These are phyloP conservation scores for Sporothrix humicola DNA, from an alignment of 2,329 filamentous ascomycete species.

Conservation along the genomic window DNA sequence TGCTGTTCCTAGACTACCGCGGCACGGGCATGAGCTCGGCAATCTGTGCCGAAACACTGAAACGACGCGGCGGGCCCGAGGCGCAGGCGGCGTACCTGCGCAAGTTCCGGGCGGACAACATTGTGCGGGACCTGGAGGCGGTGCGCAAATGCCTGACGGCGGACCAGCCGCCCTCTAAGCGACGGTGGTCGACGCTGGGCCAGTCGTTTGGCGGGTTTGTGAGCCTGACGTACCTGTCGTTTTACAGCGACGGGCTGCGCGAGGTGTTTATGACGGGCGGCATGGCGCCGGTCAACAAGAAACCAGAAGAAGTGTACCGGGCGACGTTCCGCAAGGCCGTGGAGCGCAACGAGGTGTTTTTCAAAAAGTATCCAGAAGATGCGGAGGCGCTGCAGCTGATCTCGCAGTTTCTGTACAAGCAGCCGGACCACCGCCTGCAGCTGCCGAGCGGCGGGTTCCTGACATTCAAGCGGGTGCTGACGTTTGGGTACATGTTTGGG, in stretches of 20 bases:
- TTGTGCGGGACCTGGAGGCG: constrained; percentile 87
- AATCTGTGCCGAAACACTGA: constrained; percentile 74
- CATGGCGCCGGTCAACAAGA: constrained; percentile 74
- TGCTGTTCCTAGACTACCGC: constrained; percentile 87
- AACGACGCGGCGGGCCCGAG: constrained; percentile 62
- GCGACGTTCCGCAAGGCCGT: constrained; percentile 72
- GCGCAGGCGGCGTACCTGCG: constrained; percentile 82
- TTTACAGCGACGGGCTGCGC: constrained; percentile 75
- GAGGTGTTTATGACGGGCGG: constrained; percentile 88
- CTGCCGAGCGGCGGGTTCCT: constrained; percentile 75
- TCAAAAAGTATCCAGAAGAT: constrained; percentile 85
- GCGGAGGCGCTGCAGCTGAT: constrained; percentile 69
- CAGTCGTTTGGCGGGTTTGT: constrained; percentile 95
- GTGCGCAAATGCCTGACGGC: constrained; percentile 76
- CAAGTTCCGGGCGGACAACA: constrained; percentile 85
- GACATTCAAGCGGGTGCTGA: constrained; percentile 75
- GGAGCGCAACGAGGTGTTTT: constrained; percentile 78
- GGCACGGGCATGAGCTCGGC: constrained; percentile 86
- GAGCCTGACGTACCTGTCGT: constrained; percentile 80
- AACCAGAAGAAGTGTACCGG: constrained; percentile 76
- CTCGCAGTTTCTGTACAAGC: constrained; percentile 65
- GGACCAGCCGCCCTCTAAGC: constrained; percentile 62
- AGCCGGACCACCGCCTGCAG: constrained; percentile 57
- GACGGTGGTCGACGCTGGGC: constrained; percentile 85
- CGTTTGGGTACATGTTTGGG: constrained; percentile 79